Percentiles rank a stretch among this genome's conserved stretches.
Conservation (phyloP, 768 basidiomycete species). For the Boletus vinaceobasis region DNA sequence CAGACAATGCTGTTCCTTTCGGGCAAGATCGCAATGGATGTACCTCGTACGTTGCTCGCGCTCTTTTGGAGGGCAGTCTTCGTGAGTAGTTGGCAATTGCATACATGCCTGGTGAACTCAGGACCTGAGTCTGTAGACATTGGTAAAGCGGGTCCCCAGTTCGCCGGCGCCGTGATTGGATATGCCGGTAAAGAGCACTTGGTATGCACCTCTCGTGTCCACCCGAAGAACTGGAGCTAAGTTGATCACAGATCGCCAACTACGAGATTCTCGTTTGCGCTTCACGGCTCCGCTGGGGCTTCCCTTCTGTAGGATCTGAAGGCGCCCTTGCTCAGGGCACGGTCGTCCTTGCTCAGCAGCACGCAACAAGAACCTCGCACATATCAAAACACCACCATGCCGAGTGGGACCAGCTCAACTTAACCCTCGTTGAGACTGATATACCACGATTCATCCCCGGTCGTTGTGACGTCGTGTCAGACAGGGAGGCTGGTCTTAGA, state of each 20-base stretch:
- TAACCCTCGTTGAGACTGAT: constrained; percentile 25
- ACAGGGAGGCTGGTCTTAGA: constrained; percentile 20
- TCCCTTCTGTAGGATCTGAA: constrained; percentile 12
- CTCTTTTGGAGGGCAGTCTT: constrained; percentile 21
- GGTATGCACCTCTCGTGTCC: constrained; percentile 13
- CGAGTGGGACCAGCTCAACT: constrained; percentile 22
- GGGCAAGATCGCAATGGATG: constrained; percentile 30
- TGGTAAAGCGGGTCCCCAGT: constrained; percentile 24
- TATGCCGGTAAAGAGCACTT: constrained; percentile 34
- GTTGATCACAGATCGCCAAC: constrained; percentile 22
- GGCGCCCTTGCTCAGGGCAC: constrained; percentile 24
- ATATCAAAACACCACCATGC: not conserved
- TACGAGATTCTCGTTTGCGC: too few species aligned
- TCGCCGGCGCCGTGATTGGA: constrained; percentile 29
- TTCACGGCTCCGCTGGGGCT: constrained; percentile 18
- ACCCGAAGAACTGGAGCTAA: not conserved
- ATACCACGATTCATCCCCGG: constrained; percentile 26
- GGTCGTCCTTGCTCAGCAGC: constrained; percentile 29
- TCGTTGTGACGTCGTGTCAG: not conserved
- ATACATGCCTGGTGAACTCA: not conserved
- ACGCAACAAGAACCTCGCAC: not conserved
- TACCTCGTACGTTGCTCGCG: constrained; percentile 15
- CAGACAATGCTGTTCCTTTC: constrained; percentile 32
- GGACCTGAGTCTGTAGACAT: not conserved
- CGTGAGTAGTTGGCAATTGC: constrained; percentile 15